A percentile compares a stretch with the other conserved stretches of the same genome.
Conservation (phyloP, 202 grass and related monocot genomes). For the Carex arenaria region DNA sequence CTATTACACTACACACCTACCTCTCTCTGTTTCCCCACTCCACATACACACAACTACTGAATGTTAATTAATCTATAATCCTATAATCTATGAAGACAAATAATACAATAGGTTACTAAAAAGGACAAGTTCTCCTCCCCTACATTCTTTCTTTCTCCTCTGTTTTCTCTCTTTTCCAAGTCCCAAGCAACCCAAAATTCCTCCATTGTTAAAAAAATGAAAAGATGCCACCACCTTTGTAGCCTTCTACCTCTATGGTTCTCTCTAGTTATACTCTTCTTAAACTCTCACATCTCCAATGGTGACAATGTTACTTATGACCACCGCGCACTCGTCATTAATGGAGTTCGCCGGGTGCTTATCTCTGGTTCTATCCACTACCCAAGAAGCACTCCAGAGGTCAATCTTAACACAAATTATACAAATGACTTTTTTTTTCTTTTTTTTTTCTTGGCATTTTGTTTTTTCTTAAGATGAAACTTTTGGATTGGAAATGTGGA, state of each 20-base stretch:
- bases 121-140: not conserved
- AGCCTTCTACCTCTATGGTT: conserved; percentile 17
- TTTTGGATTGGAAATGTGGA: conserved; percentile 8
- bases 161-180: conserved; percentile 16
- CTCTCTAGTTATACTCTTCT: conserved; percentile 15
- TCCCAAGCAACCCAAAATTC: conserved; percentile 27
- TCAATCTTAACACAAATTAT: conserved; percentile 8
- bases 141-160: conserved; percentile 23
- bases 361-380: conserved; percentile 98
- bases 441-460: not conserved
- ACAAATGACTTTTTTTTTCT: not conserved
- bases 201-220: conserved; percentile 21
- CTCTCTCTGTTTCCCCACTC: conserved; percentile 13
- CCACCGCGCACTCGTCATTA: conserved; percentile 78
- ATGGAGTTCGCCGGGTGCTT: conserved; percentile 82
- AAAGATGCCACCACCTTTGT: conserved; percentile 25
- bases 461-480: not conserved
- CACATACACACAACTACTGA: not conserved
- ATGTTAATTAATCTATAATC: not conserved
- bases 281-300: conserved; percentile 12
- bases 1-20: conserved; percentile 31
- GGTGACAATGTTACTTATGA: conserved; percentile 83
- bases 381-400: conserved; percentile 96
- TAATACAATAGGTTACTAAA: not conserved
- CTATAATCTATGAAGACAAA: not conserved